Conservation (phyloP, 106 monocot species). For the Chionographis japonica region DNA sequence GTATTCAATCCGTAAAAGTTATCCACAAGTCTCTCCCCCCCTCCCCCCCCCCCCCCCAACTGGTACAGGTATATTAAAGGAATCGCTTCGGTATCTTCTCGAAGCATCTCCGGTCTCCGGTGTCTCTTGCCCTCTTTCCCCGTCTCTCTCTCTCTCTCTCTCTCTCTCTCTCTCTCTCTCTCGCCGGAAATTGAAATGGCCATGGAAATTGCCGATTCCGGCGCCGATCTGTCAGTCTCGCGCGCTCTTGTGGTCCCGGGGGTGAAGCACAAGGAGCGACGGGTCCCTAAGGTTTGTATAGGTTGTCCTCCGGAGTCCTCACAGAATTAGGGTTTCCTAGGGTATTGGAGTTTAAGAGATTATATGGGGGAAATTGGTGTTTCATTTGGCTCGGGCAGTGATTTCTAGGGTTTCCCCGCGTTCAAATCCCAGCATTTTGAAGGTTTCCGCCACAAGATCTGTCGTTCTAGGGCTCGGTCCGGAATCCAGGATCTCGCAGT, state of each 20-base stretch:
- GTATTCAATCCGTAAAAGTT: no score
- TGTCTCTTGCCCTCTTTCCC: background rate
- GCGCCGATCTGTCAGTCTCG: constrained; percentile 1
- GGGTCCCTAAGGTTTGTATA: constrained; percentile 1
- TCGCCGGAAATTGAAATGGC: constrained; percentile 14
- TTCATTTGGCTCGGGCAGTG: background rate
- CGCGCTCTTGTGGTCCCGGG: background rate
- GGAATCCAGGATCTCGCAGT: background rate
- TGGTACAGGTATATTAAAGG: no score
- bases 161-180: constrained; percentile 4
- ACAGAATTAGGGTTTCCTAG: constrained; percentile 16
- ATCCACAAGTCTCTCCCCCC: no score
- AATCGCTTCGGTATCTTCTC: no score
- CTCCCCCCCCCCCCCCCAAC: no score
- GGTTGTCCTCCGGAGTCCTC: background rate
- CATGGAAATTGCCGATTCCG: constrained; percentile 14
- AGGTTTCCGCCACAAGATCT: background rate
- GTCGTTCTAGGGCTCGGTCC: background rate
- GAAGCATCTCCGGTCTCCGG: no score
- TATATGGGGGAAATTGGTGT: background rate
- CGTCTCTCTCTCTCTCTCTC: background rate
- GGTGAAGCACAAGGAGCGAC: constrained; percentile 15
- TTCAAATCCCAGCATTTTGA: constrained; percentile 4
- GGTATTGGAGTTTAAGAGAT: background rate
- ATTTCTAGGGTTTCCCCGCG: background rate